These are phyloP conservation scores for Parmelia sp. DNA, from an alignment of 495 filamentous ascomycete species.

Conservation along the genomic window DNA sequence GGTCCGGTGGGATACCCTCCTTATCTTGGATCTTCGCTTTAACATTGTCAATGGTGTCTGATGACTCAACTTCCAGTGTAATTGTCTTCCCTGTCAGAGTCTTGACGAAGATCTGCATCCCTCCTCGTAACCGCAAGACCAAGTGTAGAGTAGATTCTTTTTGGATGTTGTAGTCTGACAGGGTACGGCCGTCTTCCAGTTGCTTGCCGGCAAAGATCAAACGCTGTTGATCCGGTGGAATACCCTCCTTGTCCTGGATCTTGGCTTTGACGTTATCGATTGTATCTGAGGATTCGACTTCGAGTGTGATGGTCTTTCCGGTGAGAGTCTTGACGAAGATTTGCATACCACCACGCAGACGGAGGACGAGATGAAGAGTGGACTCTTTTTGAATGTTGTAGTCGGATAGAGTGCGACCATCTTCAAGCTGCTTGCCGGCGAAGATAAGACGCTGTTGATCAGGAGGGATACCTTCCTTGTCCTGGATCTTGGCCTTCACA, in stretches of 20 bases:
- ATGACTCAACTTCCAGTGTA: slow-evolving; percentile 81
- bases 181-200: slow-evolving; percentile 83
- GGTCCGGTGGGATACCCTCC: slow-evolving; percentile 84
- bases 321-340: slow-evolving; percentile 69
- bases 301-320: slow-evolving; percentile 65
- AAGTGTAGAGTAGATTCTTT: slow-evolving; percentile 98
- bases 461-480: slow-evolving; percentile 72
- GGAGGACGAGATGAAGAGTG: slow-evolving; percentile 62
- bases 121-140: slow-evolving; percentile 93
- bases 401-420: slow-evolving; percentile 63
- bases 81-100: slow-evolving; percentile 91
- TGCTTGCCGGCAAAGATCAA: slow-evolving; percentile 97
- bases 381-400: slow-evolving; percentile 73
- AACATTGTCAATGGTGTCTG: slow-evolving; percentile 89
- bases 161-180: slow-evolving; percentile 98
- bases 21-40: slow-evolving; percentile 92
- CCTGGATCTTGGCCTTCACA: slow-evolving; percentile 76
- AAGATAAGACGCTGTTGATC: slow-evolving; percentile 73
- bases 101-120: slow-evolving; percentile 96
- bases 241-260: slow-evolving; percentile 97
- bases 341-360: slow-evolving; percentile 70
- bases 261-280: slow-evolving; percentile 99
- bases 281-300: slow-evolving; percentile 75
- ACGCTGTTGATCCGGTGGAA: slow-evolving; percentile 89
- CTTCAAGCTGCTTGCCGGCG: slow-evolving; percentile 66